Evolutionary conservation across 768 basidiomycete species (phyloP).

Genomic region (Dictyophora rubrovolvata): DNA sequence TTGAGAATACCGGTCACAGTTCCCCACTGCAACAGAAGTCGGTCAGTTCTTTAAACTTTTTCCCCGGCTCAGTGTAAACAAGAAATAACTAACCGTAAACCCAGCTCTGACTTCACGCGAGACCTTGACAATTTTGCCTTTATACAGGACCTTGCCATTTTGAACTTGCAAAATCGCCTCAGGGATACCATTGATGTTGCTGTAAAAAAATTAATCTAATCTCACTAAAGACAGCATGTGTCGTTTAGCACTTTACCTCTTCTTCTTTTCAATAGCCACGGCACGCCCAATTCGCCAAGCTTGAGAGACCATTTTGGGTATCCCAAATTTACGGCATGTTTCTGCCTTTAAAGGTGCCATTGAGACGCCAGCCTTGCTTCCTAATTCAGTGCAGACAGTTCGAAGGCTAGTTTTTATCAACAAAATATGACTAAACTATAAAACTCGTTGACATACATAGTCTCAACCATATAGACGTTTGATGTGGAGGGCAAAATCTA

Average conservation of each 20-base stretch:
- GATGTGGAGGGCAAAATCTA: conserved; percentile 13
- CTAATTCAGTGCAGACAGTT: conserved; percentile 18
- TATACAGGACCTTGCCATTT: conserved; percentile 37
- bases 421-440: background rate
- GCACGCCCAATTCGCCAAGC: conserved; percentile 57
- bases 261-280: conserved; percentile 39
- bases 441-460: background rate
- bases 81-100: conserved; percentile 12
- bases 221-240: background rate
- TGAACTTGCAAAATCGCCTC: conserved; percentile 22
- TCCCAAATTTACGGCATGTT: conserved; percentile 20
- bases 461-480: conserved; percentile 5
- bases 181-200: conserved; percentile 27
- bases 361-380: conserved; percentile 20
- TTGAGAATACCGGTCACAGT: conserved; percentile 15
- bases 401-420: background rate
- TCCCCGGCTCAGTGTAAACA: background rate
- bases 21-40: conserved; percentile 22
- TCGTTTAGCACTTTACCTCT: conserved; percentile 11
- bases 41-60: background rate
- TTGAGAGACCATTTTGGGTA: conserved; percentile 43
- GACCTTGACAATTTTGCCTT: conserved; percentile 52
- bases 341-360: conserved; percentile 19
- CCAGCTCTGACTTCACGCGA: conserved; percentile 29
- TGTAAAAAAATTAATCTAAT: conserved; percentile 15